These are phyloP conservation scores for Ogataea thermomethanolica DNA, from an alignment of 805 yeast genomes.

Conservation along the genomic window DNA sequence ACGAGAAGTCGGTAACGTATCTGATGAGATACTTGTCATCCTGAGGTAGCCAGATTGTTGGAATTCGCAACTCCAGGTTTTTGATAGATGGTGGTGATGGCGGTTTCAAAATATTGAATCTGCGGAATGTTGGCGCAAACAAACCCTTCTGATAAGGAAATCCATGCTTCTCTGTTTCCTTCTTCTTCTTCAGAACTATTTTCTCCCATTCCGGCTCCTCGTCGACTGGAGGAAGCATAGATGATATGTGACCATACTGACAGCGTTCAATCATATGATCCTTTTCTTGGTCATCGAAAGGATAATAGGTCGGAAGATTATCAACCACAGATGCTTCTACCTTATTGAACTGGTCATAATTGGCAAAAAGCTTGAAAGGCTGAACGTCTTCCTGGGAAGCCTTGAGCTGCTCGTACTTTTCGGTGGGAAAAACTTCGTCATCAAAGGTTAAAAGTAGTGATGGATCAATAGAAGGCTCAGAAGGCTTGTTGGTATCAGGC, in stretches of 20 bases:
- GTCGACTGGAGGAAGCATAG: slow-evolving; percentile 61
- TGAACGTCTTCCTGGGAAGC: slow-evolving; percentile 1
- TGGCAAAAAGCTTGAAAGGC: slow-evolving; percentile 47
- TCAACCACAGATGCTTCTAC: slow-evolving; percentile 47
- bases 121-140: slow-evolving; percentile 50
- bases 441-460: slow-evolving; percentile 33
- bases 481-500: no score
- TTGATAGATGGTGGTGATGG: slow-evolving; percentile 87
- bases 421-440: slow-evolving; percentile 23
- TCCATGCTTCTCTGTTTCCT: slow-evolving; percentile 39
- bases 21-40: slow-evolving; percentile 81
- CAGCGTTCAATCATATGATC: slow-evolving; percentile 30
- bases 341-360: slow-evolving; percentile 40
- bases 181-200: slow-evolving; percentile 46
- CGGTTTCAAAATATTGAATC: slow-evolving; percentile 68
- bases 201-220: slow-evolving; percentile 60
- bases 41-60: slow-evolving; percentile 94
- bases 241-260: slow-evolving; percentile 54
- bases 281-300: slow-evolving; percentile 39
- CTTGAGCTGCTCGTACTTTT: slow-evolving; percentile 2
- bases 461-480: slow-evolving; percentile 1
- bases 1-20: slow-evolving; percentile 79
- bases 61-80: slow-evolving; percentile 78
- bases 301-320: slow-evolving; percentile 45
- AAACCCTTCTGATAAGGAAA: slow-evolving; percentile 51